Conservation (phyloP, 1,139 yeast species). For the Nakaseomyces delphensis region DNA sequence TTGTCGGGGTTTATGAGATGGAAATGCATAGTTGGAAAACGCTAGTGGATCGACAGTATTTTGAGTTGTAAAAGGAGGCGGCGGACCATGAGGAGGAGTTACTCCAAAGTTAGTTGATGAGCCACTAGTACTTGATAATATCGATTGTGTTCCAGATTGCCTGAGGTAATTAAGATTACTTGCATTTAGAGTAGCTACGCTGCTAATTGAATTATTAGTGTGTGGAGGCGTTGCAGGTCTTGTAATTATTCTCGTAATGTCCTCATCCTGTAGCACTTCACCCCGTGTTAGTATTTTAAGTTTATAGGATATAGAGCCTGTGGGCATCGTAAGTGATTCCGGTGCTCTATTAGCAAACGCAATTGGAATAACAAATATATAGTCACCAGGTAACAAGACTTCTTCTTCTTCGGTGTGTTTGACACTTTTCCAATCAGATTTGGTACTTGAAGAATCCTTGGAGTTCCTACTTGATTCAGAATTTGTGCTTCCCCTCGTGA, state of each 20-base stretch:
- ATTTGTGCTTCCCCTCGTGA: not conserved
- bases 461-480: conserved; percentile 9
- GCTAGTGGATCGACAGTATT: not conserved
- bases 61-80: conserved; percentile 1
- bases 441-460: conserved; percentile 6
- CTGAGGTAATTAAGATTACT: not conserved
- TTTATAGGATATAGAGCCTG: conserved; percentile 19
- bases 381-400: conserved; percentile 46
- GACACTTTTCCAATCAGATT: conserved; percentile 6
- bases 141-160: not conserved
- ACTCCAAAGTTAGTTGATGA: not conserved
- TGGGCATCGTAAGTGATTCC: conserved; percentile 52
- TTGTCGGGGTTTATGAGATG: not conserved
- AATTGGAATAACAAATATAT: conserved; percentile 62
- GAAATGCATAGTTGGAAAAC: not conserved
- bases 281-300: conserved; percentile 1
- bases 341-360: conserved; percentile 61
- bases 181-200: not conserved
- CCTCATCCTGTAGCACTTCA: not conserved
- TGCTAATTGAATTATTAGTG: not conserved
- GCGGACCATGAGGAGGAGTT: not conserved
- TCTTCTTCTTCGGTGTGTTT: conserved; percentile 10
- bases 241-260: not conserved
- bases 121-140: not conserved
- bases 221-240: not conserved